phyloP scores from a whole-genome alignment of 73 alveolate genomes.

The Paramecium caudatum region DNA sequence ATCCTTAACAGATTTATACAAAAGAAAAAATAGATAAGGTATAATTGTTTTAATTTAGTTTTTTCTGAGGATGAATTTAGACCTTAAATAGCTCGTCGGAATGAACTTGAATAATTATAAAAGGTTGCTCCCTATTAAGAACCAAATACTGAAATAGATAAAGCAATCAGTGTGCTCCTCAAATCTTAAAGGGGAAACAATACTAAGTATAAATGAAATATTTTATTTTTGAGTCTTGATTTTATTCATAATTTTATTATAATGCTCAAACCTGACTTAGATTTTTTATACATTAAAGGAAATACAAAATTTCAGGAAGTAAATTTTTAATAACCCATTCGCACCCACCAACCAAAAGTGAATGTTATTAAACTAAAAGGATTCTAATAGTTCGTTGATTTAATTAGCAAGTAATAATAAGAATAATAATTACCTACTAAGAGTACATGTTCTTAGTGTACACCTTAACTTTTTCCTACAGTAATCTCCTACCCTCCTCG shows the following conservation, averaged over 20 bases:
- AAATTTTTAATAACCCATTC: neutral
- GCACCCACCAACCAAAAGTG: neutral
- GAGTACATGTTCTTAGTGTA: slow-evolving; percentile 6
- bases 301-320: slow-evolving; percentile 26
- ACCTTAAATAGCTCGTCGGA: neutral
- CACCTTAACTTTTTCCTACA: neutral
- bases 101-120: neutral
- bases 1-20: neutral
- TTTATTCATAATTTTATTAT: neutral
- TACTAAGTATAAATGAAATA: too few relatives aligned
- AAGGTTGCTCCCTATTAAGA: neutral
- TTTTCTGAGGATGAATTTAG: neutral
- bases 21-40: slow-evolving; percentile 7
- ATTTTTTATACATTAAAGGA: slow-evolving; percentile 19
- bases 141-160: neutral
- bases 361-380: slow-evolving; percentile 11
- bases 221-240: too few relatives aligned
- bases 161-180: neutral
- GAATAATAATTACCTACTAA: neutral
- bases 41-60: neutral
- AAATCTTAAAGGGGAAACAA: neutral
- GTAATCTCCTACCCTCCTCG: slow-evolving; percentile 46
- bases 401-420: neutral
- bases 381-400: slow-evolving; percentile 20
- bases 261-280: slow-evolving; percentile 13